Evolutionary conservation across 108 stramenopile genomes (phyloP), one percentile per base, ranked within the genome.

Genomic region (Hondaea fermentalgiana): DNA sequence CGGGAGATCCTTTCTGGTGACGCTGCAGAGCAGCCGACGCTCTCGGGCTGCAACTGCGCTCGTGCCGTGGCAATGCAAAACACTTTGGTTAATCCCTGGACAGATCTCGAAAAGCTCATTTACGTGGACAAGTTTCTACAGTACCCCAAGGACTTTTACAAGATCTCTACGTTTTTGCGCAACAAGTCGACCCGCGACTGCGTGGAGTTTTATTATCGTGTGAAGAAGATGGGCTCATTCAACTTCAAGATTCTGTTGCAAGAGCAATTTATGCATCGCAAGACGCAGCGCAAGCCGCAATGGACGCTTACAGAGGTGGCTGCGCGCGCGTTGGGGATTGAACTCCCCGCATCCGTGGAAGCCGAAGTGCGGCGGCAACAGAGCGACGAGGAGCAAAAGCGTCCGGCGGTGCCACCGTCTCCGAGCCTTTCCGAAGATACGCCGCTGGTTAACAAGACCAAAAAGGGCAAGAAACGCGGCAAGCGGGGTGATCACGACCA

Each of bases 91-190:
- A 83, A 83, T 21, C 92, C 91, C 6, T 99, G 98, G 98, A 95
- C 96, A 53, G 98, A 99, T 91, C 95, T 98, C 93, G 98, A 99
- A 92, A 99, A 98, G 88, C 97, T 97, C 92, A 98, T 99, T 25
- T 99, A 98, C 72, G 91, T 99, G 25, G 98, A 98, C 90, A 92
- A 97, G 43, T 99, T 99, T 89, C 90, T 99, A 59, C 97, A 98
- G 72, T 97, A 97, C 91, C 97, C 98, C 5, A 99, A 99, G 89
- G 97, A 98, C 88, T 99, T 99, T 90, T 93, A 96, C 21, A 92
- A 95, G 59, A 98, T 99, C 72, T 96, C 98, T 17, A 93, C 97
- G 12, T 98, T 96, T 88, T 89, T 99, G 29, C 90, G 93, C 53
- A 95, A 97, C 72, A 98, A 98, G 88, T 91, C 95, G 0, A 96